Percentiles rank a stretch among this genome's conserved stretches.
Evolutionary conservation across 768 basidiomycete genomes (phyloP).

Genomic region (Trametes maxima): DNA sequence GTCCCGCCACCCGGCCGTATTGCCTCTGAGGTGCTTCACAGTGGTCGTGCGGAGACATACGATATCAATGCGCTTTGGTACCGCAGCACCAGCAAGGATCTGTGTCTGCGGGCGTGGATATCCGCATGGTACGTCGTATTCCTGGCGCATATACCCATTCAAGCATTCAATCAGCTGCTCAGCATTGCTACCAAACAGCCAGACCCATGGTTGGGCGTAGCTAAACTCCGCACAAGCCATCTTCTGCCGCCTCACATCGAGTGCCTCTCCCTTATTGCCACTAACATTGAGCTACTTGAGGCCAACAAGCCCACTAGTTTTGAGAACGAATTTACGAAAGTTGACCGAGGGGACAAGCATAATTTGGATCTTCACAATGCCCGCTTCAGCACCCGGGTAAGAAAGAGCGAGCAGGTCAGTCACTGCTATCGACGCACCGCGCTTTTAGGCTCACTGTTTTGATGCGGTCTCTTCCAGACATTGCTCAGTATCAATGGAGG

Average conservation of each 20-base stretch:
- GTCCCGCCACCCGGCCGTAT: constrained; percentile 32
- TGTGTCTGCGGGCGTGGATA: constrained; percentile 44
- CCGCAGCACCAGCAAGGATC: constrained; percentile 26
- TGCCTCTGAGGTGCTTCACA: constrained; percentile 24
- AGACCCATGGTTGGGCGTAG: too few relatives aligned
- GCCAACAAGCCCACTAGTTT: constrained; percentile 36
- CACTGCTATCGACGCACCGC: neutral
- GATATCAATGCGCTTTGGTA: constrained; percentile 38
- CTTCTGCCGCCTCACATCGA: constrained; percentile 33
- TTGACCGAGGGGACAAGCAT: constrained; percentile 27
- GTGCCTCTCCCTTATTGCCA: constrained; percentile 34
- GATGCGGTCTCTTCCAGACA: neutral
- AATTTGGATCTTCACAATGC: constrained; percentile 38
- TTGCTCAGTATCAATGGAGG: constrained; percentile 9
- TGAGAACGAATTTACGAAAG: constrained; percentile 38
- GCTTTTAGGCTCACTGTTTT: neutral
- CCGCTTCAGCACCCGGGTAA: constrained; percentile 45
- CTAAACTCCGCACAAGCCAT: constrained; percentile 20
- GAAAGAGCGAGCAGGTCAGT: constrained; percentile 40
- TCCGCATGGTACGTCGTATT: constrained; percentile 26
- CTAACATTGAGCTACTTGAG: constrained; percentile 39
- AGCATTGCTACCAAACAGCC: neutral
- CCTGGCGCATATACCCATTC: neutral
- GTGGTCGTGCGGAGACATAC: constrained; percentile 1
- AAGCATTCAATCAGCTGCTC: neutral